A percentile compares a stretch with the other conserved stretches of the same genome.
These are phyloP conservation scores for Penicillium palitans DNA, from an alignment of 2,329 filamentous ascomycete genomes.

Conservation along the genomic window DNA sequence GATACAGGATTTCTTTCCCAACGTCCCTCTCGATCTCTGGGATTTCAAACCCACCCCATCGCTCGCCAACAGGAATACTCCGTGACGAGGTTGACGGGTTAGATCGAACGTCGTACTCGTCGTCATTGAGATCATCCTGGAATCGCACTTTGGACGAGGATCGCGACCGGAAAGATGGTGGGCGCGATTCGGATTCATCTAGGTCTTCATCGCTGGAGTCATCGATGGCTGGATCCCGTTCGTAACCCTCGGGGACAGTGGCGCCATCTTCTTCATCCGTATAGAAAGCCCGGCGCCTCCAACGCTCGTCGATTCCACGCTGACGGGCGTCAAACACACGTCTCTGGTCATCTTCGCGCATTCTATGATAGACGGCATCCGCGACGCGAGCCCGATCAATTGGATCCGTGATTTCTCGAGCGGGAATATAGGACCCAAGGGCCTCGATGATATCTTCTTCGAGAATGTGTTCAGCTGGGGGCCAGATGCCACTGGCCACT, in stretches of 20 bases:
- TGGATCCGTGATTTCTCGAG: slow-evolving; percentile 45
- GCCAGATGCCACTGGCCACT: slow-evolving; percentile 38
- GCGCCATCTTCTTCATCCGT: slow-evolving; percentile 81
- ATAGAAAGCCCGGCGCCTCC: slow-evolving; percentile 77
- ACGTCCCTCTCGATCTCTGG: slow-evolving; percentile 78
- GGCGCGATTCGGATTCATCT: slow-evolving; percentile 38
- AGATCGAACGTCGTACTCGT: slow-evolving; percentile 70
- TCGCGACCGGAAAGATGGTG: slow-evolving; percentile 59
- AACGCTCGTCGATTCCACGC: slow-evolving; percentile 64
- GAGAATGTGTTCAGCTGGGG: slow-evolving; percentile 40
- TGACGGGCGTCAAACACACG: slow-evolving; percentile 40
- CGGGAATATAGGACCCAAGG: slow-evolving; percentile 43
- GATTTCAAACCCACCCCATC: slow-evolving; percentile 76
- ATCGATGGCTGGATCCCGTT: slow-evolving; percentile 42
- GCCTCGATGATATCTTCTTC: slow-evolving; percentile 45
- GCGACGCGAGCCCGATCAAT: slow-evolving; percentile 44
- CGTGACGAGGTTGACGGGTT: slow-evolving; percentile 72
- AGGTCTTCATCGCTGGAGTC: slow-evolving; percentile 56
- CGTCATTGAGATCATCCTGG: slow-evolving; percentile 65
- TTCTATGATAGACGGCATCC: slow-evolving; percentile 40
- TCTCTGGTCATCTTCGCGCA: slow-evolving; percentile 42
- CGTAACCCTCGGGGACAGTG: slow-evolving; percentile 62
- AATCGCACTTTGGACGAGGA: slow-evolving; percentile 80
- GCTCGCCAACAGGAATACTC: slow-evolving; percentile 64
- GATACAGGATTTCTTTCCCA: slow-evolving; percentile 84